phyloP scores from a whole-genome alignment of 805 yeast species.

The Candida arabinofermentans region DNA sequence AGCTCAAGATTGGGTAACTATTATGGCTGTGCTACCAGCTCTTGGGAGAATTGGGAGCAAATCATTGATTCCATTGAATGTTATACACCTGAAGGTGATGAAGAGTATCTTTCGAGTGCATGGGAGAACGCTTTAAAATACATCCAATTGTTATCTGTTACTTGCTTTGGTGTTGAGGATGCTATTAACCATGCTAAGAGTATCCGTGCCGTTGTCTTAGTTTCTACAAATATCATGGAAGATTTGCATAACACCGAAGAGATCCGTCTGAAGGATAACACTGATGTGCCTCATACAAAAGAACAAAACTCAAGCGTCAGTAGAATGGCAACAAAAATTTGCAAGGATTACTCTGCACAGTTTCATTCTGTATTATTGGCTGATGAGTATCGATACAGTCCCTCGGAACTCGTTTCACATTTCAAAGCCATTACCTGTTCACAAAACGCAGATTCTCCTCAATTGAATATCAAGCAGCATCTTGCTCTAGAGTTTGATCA shows the following conservation, averaged over 20 bases:
- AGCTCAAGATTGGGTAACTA: constrained; percentile 24
- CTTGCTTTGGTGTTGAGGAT: constrained; percentile 15
- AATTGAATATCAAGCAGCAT: constrained; percentile 11
- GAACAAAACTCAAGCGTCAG: constrained; percentile 3
- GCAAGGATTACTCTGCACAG: constrained; percentile 15
- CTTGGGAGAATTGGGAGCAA: constrained; percentile 29
- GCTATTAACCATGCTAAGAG: constrained; percentile 1
- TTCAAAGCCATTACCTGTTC: constrained; percentile 10
- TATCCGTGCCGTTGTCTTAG: constrained; percentile 20
- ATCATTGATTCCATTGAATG: constrained; percentile 21
- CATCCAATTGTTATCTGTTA: constrained; percentile 16
- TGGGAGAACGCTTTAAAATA: constrained; percentile 25
- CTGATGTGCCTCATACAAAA: constrained; percentile 1
- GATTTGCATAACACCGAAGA: no score
- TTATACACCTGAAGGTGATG: constrained; percentile 10
- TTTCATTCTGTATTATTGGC: constrained; percentile 23
- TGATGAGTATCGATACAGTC: constrained; percentile 25
- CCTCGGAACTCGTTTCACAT: constrained; percentile 18
- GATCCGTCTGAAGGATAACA: background rate
- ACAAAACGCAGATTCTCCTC: background rate
- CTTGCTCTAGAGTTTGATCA: constrained; percentile 22
- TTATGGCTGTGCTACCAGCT: constrained; percentile 26
- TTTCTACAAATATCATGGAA: constrained; percentile 14
- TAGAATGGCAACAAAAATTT: constrained; percentile 11
- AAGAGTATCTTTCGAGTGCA: constrained; percentile 8